Base-by-base conservation (phyloP, 345 rosid genomes). In the Hirschfeldia incana region DNA sequence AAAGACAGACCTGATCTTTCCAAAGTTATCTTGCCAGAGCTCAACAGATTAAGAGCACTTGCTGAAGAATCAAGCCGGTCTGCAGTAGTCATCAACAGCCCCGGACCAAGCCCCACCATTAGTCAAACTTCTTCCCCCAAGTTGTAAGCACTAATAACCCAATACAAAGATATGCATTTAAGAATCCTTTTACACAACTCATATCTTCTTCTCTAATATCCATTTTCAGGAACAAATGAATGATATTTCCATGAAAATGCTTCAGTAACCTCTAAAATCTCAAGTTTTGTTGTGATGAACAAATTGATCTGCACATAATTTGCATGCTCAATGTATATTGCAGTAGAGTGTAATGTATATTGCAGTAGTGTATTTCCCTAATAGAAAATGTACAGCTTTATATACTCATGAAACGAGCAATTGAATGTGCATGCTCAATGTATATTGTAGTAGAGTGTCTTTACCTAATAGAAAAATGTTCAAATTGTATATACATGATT, bases 1-100 rank as follows among this genome's bases (percentile, higher is more conserved):
- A 93, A 88, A 78, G 98, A 93, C 80, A 82, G 97, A 72, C 97
- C 97, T 1, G 91, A 93, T 76, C 89, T 90, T n/a, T 91, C 88
- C 53, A 89, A 82, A 70, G 87, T 83, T 37, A 80, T 91, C 26
- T 69, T 93, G 86, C 94, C 92, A 8, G 90, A 85, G 77, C 91
- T 93, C 26, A 83, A 91, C 78, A 85, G 88, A 74, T 74, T 91
- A 75, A 86, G 92, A 83, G 68, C 63, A 4, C 70, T 90, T 34
- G 95, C 91, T 0, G 98, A 93, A 78, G 89, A 86, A 61, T 72
- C 75, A 16, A 70, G 74, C 72, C 61, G 75, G 57, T 76, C 71
- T n/a, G 67, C 74, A 17, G 67, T 78, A 39, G 67, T 67, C 57
- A 64, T 37, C 8, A 77, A 80, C 34, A 82, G 82, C 78, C 69